Evolutionary conservation across 1,284 basidiomycete genomes (phyloP), one percentile per base, ranked within the genome.

Genomic region (Ceratobasidium sp.): DNA sequence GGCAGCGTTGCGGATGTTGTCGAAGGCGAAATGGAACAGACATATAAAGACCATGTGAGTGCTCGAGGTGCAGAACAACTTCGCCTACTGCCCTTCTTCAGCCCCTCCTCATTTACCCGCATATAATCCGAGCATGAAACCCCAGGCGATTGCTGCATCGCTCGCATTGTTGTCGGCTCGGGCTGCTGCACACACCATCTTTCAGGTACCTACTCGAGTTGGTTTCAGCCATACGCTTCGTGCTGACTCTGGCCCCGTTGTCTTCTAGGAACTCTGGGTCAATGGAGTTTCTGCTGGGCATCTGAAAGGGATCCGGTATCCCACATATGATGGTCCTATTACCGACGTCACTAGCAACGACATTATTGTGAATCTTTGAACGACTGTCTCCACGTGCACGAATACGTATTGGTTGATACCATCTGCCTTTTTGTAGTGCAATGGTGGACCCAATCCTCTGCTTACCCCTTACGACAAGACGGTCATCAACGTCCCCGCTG

Each of bases 101-200:
- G 4, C 19, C 59, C 31, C 22, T 3, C 24, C n/a, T 29, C 31
- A 19, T 51, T 62, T 62, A 61, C 27, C 69, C 69, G 58, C 48
- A 41, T 62, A 72, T 72, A 72, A 58, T 27, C 69, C 58, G 58
- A 72, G 8, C 6, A 72, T 72, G 69, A 72, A 53, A 41, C 41
- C 69, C 31, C 69, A 72, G 41, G 69, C 46, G 22, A 61, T 72
- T 51, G 58, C 56, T 41, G 58, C 69, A 8, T 72, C 69, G 27
- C 58, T 72, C 16, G 69, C 69, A n/a, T 24, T 72, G 29, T 61
- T 72, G 7, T 62, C 69, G 43, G 69, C 58, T 24, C 69, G 39
- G 29, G 76, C 74, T 22, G 64, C 69, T 53, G 76, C 74, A 2
- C 76, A 76, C n/a, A 76, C 76, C 1, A 76, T 76, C 64, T 72